Percentiles rank a stretch among this genome's conserved stretches.
Evolutionary conservation across 1,139 yeast species (phyloP).

Genomic region (Keqinozyma sinolaborantium): DNA sequence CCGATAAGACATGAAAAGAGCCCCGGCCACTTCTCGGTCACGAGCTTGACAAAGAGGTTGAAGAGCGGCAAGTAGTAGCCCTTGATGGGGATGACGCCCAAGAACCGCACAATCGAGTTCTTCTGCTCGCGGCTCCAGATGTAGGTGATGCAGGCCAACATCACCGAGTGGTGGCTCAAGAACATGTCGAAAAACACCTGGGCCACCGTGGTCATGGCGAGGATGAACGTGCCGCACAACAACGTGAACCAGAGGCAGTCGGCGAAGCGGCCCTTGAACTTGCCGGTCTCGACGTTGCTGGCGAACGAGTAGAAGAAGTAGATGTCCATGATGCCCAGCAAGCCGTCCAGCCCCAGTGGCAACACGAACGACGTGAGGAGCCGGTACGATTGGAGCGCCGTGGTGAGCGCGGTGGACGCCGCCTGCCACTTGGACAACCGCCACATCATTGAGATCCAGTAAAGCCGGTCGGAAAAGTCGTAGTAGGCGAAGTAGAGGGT

Average conservation of each 20-base stretch:
- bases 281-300: constrained; percentile 51
- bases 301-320: constrained; percentile 59
- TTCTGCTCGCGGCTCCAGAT: constrained; percentile 58
- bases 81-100: constrained; percentile 53
- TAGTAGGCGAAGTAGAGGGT: no score
- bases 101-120: constrained; percentile 46
- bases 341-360: constrained; percentile 37
- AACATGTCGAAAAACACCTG: constrained; percentile 17
- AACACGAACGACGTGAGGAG: constrained; percentile 48
- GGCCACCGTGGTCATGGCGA: constrained; percentile 26
- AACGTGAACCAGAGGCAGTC: constrained; percentile 56
- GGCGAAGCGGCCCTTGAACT: constrained; percentile 49
- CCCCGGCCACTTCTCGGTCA: constrained; percentile 38
- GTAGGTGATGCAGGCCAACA: constrained; percentile 53
- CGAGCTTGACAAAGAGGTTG: constrained; percentile 44
- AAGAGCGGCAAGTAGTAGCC: constrained; percentile 60
- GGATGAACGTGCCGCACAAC: constrained; percentile 45
- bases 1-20: constrained; percentile 46
- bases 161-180: constrained; percentile 31
- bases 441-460: no score
- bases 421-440: no score
- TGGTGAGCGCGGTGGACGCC: no score
- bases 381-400: constrained; percentile 44
- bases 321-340: constrained; percentile 48
- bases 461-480: no score